These are phyloP conservation scores for Ceratobasidium sp. DNA, from an alignment of 1,284 basidiomycete species.

Conservation along the genomic window DNA sequence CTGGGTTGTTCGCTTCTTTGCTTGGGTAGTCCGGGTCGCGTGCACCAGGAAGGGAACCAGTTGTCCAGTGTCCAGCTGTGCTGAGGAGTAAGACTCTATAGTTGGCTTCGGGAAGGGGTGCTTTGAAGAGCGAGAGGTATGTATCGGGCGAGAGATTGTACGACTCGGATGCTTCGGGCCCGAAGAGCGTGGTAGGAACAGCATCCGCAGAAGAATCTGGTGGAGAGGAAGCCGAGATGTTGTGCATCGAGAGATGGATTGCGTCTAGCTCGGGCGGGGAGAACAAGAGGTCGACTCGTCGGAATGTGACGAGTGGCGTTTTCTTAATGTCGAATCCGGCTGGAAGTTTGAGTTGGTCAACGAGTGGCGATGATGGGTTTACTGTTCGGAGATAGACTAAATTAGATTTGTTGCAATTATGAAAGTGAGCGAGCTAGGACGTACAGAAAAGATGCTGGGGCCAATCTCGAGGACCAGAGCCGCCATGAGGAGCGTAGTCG, in stretches of 20 bases:
- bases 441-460: constrained; percentile 70
- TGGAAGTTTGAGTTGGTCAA: constrained; percentile 64
- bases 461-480: constrained; percentile 71
- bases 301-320: constrained; percentile 75
- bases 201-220: constrained; percentile 27
- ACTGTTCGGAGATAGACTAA: constrained; percentile 52
- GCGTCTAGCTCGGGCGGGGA: constrained; percentile 65
- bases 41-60: constrained; percentile 67
- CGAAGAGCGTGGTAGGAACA: constrained; percentile 62
- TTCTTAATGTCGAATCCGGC: constrained; percentile 66
- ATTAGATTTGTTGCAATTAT: neutral
- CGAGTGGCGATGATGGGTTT: constrained; percentile 66
- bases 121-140: constrained; percentile 67
- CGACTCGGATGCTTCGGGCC: constrained; percentile 62
- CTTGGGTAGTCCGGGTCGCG: constrained; percentile 59
- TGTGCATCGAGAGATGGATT: constrained; percentile 60
- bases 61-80: constrained; percentile 78
- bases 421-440: neutral
- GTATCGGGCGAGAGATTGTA: constrained; percentile 69
- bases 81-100: constrained; percentile 72
- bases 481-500: constrained; percentile 67
- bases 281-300: constrained; percentile 72
- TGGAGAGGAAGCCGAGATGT: constrained; percentile 49
- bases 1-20: constrained; percentile 64
- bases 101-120: constrained; percentile 64